phyloP scores from a whole-genome alignment of 768 basidiomycete genomes.

The Calocybe gangraenosa region DNA sequence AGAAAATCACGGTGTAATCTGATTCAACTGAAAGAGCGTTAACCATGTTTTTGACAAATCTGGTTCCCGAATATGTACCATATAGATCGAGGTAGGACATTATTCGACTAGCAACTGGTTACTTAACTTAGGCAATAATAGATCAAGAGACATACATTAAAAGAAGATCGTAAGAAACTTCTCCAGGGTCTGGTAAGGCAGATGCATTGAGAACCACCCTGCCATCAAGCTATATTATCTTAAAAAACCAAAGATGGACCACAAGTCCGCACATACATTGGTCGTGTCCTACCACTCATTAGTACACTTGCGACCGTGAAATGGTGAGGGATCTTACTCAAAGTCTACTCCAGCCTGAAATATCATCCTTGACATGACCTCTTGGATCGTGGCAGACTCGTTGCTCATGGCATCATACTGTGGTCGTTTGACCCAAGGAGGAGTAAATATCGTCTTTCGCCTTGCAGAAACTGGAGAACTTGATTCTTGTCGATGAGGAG shows the following conservation, averaged over 20 bases:
- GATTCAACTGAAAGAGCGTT: conserved; percentile 60
- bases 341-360: conserved; percentile 90
- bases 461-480: conserved; percentile 18
- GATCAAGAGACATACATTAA: conserved; percentile 49
- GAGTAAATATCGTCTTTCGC: conserved; percentile 40
- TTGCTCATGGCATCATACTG: conserved; percentile 30
- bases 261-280: conserved; percentile 58
- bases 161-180: conserved; percentile 74
- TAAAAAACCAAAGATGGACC: conserved; percentile 1
- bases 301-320: neutral
- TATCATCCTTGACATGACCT: conserved; percentile 67
- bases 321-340: conserved; percentile 50
- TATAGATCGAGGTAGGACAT: conserved; percentile 78
- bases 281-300: conserved; percentile 59
- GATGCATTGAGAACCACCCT: conserved; percentile 85
- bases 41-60: too few relatives aligned
- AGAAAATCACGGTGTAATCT: conserved; percentile 85
- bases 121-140: conserved; percentile 1
- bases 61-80: conserved; percentile 37
- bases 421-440: conserved; percentile 47
- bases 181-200: conserved; percentile 74
- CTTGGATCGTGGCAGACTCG: conserved; percentile 59
- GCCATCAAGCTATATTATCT: conserved; percentile 14
- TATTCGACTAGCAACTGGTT: conserved; percentile 49
- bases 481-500: conserved; percentile 26